Evolutionary conservation across 73 alveolate species (phyloP), one percentile per base, ranked within the genome.

Genomic region (Paramecium biaurelia): DNA sequence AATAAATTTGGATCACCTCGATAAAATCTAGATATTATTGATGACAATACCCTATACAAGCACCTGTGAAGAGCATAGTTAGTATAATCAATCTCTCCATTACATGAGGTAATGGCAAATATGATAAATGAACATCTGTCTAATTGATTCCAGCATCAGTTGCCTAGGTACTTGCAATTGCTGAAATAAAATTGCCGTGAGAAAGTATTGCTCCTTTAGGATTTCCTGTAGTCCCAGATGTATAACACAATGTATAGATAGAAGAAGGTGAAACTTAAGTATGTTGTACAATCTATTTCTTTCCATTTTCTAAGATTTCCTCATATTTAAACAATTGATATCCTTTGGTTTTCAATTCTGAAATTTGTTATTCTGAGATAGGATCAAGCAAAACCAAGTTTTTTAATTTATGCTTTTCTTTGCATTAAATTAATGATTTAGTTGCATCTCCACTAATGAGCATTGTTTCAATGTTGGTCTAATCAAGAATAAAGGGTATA

Each of bases 191-290:
- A 86, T 95, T 95, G 30, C 89, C 68, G 70, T 97, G 98, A 5
- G 98, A 92, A 4, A 97, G 85, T 96, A 98, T 97, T 58, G 96
- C 99, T 4, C 98, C 99, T 90, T 98, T 98, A 79, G 99, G 99
- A 79, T 95, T 96, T 38, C 99, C 99, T 18, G 99, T 96, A 11
- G 99, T 98, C 15, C 99, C 99, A 26, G 99, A 95, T 14, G 99
- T 98, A 95, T 98, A 98, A 92, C 99, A 96, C 79, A 98, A 93
- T 34, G 99, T 95, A 79, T 84, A 95, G 38, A 95, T 70, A 26
- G 95, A 26, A 15, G 85, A 93, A 9, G 97, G 97, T 68, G 8
- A 32, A 47, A 58, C 70, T 70, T 89, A 34, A 15, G 63, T 49
- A 15, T 26, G n/a, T 45, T 88, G 85, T 5, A 70, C 8, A 20